These are phyloP conservation scores for Aspergillus pseudonomiae DNA, from an alignment of 2,329 filamentous ascomycete genomes.

Conservation along the genomic window DNA sequence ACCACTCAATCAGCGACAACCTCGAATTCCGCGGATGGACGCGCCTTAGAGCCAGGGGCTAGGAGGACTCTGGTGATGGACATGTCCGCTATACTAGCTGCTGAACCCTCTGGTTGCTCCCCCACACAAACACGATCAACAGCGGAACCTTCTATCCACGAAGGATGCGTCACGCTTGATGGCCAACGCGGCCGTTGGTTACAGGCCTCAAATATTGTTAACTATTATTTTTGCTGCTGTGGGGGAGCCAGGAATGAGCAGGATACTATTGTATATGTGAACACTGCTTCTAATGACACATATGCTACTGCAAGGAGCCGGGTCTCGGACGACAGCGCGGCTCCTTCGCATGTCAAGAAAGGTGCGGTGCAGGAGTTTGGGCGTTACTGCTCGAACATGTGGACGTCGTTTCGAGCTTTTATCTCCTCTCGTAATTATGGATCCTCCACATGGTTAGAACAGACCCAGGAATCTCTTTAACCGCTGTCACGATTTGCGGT, in stretches of 20 bases:
- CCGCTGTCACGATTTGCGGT: not conserved
- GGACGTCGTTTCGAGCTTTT: conserved; percentile 1
- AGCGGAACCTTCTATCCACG: conserved; percentile 3
- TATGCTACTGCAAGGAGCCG: conserved; percentile 18
- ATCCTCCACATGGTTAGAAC: conserved; percentile 9
- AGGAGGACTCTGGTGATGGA: not conserved
- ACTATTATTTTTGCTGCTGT: conserved; percentile 14
- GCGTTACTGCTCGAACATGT: not conserved
- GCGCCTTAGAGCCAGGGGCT: not conserved
- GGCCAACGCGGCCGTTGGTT: conserved; percentile 4
- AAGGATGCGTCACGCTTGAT: not conserved
- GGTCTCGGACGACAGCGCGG: conserved; percentile 1
- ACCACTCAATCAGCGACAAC: not conserved
- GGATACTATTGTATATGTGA: conserved; percentile 11
- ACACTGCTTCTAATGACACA: conserved; percentile 18
- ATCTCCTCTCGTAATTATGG: conserved; percentile 1
- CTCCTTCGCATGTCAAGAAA: not conserved
- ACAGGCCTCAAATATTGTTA: conserved; percentile 2
- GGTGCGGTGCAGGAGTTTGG: not conserved
- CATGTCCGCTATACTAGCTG: not conserved
- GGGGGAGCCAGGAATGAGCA: conserved; percentile 2
- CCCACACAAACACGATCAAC: conserved; percentile 15
- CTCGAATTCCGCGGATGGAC: too few species aligned
- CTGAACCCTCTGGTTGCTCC: conserved; percentile 6
- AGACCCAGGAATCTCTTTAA: not conserved